Conservation (phyloP, 2,329 filamentous ascomycete species). For the Penicillium brasilianum region DNA sequence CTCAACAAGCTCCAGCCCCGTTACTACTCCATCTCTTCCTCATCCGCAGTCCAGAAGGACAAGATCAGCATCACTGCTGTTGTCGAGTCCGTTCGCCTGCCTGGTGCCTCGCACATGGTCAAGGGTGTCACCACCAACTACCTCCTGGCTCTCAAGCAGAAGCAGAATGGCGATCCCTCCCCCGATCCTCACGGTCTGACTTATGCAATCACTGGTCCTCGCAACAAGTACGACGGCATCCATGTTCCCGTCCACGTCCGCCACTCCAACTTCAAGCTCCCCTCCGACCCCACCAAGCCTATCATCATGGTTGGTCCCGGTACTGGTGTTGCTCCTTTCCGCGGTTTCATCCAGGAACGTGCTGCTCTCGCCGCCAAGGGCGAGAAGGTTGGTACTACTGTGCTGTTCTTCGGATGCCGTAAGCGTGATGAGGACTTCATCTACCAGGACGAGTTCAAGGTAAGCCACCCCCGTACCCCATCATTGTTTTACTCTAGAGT, state of each 20-base stretch:
- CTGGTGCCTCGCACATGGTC: constrained; percentile 77
- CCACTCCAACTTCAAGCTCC: constrained; percentile 98
- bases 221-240: constrained; percentile 96
- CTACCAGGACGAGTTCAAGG: constrained; percentile 90
- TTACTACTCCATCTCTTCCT: constrained; percentile 99
- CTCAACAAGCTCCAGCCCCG: constrained; percentile 94
- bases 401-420: constrained; percentile 95
- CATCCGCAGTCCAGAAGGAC: constrained; percentile 89
- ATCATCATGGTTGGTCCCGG: constrained; percentile 96
- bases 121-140: constrained; percentile 98
- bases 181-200: constrained; percentile 83
- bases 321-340: constrained; percentile 95
- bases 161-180: constrained; percentile 84
- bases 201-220: constrained; percentile 84
- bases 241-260: constrained; percentile 94
- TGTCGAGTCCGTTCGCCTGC: constrained; percentile 80
- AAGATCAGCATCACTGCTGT: constrained; percentile 95
- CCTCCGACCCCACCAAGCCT: constrained; percentile 90
- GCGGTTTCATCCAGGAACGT: constrained; percentile 92
- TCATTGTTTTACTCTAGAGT: not conserved
- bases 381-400: constrained; percentile 79
- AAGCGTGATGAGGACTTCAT: constrained; percentile 88
- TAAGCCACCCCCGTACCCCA: constrained; percentile 56
- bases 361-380: constrained; percentile 81
- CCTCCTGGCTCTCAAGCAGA: constrained; percentile 90